These are phyloP conservation scores for Arachnomyces sp. DNA, from an alignment of 2,329 filamentous ascomycete species.

Conservation along the genomic window DNA sequence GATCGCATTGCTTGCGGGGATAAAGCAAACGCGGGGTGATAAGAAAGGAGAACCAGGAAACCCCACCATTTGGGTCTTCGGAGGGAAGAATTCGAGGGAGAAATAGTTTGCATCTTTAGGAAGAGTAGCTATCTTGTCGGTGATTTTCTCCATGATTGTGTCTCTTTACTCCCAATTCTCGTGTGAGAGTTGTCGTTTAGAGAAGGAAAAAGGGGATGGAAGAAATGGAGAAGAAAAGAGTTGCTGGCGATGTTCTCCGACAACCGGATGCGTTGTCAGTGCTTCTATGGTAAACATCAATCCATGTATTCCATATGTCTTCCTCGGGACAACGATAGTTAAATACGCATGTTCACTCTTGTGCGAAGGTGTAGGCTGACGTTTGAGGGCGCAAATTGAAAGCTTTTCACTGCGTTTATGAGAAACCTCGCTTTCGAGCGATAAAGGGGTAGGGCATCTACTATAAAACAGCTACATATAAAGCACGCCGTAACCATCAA, in stretches of 20 bases:
- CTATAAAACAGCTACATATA: no score
- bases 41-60: constrained; percentile 6
- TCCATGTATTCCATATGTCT: no score
- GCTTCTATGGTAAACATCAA: constrained; percentile 18
- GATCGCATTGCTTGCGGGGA: background rate
- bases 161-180: background rate
- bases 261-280: no score
- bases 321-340: no score
- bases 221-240: constrained; percentile 15
- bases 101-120: constrained; percentile 77
- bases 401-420: no score
- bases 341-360: no score
- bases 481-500: no score
- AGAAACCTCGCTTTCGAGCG: no score
- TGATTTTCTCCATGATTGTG: constrained; percentile 69
- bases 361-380: no score
- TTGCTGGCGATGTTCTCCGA: constrained; percentile 1
- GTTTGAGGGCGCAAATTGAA: no score
- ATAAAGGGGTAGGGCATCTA: no score
- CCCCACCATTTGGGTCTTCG: constrained; percentile 78
- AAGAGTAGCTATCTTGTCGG: constrained; percentile 87
- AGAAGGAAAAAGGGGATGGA: constrained; percentile 13
- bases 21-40: background rate
- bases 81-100: constrained; percentile 98
- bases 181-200: no score